Evolutionary conservation across 257 asterid species (phyloP).

Genomic region (Vinca minor): DNA sequence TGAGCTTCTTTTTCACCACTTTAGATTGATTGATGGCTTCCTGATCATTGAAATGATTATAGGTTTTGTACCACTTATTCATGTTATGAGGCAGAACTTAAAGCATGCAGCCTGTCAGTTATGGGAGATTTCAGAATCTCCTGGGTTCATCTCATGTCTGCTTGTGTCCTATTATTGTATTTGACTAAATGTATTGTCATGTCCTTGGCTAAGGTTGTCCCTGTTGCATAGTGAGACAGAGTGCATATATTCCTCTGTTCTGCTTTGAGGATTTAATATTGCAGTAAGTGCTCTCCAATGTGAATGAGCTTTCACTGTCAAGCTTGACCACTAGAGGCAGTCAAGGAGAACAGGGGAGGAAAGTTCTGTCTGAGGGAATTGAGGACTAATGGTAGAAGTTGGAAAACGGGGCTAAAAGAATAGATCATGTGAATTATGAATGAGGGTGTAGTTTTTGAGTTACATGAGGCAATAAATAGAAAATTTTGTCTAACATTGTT

Average conservation of each 20-base stretch:
- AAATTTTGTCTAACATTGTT: no score
- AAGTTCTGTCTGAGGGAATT: neutral
- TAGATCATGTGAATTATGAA: neutral
- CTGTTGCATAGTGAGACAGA: neutral
- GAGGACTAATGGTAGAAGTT: neutral
- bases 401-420: neutral
- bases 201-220: neutral
- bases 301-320: neutral
- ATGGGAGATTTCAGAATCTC: neutral
- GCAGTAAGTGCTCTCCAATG: neutral
- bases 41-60: neutral
- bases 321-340: slow-evolving; percentile 1
- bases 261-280: neutral
- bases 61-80: neutral
- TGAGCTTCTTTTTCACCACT: neutral
- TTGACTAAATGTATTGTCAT: neutral
- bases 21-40: slow-evolving; percentile 5
- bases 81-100: neutral
- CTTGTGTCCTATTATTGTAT: neutral
- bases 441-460: neutral
- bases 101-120: neutral
- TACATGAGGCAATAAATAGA: neutral
- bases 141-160: neutral
- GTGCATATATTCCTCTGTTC: neutral
- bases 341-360: neutral